Percentiles rank a stretch among this genome's conserved stretches.
Conservation (phyloP, 306 rosid species). For the Trifolium fragiferum region DNA sequence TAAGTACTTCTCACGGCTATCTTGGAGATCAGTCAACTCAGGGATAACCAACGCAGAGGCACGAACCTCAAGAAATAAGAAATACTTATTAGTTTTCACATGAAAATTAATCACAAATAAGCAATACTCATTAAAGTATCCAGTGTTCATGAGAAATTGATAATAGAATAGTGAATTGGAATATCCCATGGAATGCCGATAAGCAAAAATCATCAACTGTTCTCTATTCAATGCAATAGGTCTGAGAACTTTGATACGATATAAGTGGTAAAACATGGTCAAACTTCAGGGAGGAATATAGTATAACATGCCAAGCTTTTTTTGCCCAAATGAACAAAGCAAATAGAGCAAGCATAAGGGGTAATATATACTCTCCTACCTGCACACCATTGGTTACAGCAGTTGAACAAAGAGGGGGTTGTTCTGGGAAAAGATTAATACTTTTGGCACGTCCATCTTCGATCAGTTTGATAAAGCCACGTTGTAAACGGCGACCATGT, state of each 20-base stretch:
- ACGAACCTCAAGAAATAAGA: conserved; percentile 62
- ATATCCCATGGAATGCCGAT: conserved; percentile 7
- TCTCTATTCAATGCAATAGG: conserved; percentile 20
- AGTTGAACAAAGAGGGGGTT: conserved; percentile 71
- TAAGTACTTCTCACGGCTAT: conserved; percentile 44
- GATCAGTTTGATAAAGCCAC: conserved; percentile 68
- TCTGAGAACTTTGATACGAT: background rate
- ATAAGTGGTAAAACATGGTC: conserved; percentile 20
- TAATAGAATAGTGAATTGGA: conserved; percentile 30
- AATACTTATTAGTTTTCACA: conserved; percentile 39
- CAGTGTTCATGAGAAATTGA: background rate
- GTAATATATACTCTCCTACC: conserved; percentile 50
- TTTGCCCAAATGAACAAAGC: conserved; percentile 7
- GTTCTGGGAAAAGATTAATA: conserved; percentile 81
- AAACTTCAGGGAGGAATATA: conserved; percentile 14
- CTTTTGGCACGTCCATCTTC: conserved; percentile 50
- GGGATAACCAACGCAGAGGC: conserved; percentile 83
- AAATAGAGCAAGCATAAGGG: conserved; percentile 17
- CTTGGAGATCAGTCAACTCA: conserved; percentile 53
- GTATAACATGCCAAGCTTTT: conserved; percentile 22
- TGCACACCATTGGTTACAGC: conserved; percentile 81
- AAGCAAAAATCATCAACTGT: conserved; percentile 27
- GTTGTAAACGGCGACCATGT: conserved; percentile 75
- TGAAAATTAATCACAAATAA: conserved; percentile 20
- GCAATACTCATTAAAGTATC: conserved; percentile 4